Evolutionary conservation across 306 rosid species (phyloP), one percentile per base, ranked within the genome.

Genomic region (Casuarina glauca): DNA sequence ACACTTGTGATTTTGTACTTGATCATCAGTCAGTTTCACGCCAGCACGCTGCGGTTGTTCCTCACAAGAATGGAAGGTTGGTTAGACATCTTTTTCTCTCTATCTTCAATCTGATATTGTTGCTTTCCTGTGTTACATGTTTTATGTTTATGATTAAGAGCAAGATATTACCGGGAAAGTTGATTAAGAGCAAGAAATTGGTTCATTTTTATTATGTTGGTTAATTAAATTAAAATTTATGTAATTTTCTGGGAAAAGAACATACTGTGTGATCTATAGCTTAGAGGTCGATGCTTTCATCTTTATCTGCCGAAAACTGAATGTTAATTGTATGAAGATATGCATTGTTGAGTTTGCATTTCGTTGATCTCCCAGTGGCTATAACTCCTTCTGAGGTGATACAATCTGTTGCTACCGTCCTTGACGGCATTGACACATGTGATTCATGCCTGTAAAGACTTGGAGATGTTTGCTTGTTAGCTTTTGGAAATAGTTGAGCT

Each of bases 21-120:
- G 99, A 93, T 85, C 99, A 95, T 76, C 97, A 87, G 70, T 95
- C 99, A 9, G 99, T 95, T 76, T 95, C 99, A 8, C 97, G 99
- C 74, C 99, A 95, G 74, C 99, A 93, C 82, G 99, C 99, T 77
- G 99, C 86, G 4, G 97, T 95, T 32, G 74, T 95, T 86, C 97
- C 99, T 79, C 99, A 93, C 91, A 91, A 90, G 79, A 95, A 91
- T 62, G 99, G 99, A 77, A 93, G 99, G 99, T 95, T 76, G 99
- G 99, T 95, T 76, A 75, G 90, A 57, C 71, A 69, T 39, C 19
- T 71, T 66, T 26, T 20, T 73, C 71, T 52, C 67, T 71, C 55
- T 11, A 5, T 76, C 60, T 7, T 78, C 46, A 26, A 1, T 55
- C 58, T 87, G 53, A 26, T 57, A 57, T 81, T 71, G 48, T 36